Percentiles rank a stretch among this genome's conserved stretches.
These are phyloP conservation scores for Fusarium haematococcum DNA, from an alignment of 2,329 filamentous ascomycete genomes.

Conservation along the genomic window DNA sequence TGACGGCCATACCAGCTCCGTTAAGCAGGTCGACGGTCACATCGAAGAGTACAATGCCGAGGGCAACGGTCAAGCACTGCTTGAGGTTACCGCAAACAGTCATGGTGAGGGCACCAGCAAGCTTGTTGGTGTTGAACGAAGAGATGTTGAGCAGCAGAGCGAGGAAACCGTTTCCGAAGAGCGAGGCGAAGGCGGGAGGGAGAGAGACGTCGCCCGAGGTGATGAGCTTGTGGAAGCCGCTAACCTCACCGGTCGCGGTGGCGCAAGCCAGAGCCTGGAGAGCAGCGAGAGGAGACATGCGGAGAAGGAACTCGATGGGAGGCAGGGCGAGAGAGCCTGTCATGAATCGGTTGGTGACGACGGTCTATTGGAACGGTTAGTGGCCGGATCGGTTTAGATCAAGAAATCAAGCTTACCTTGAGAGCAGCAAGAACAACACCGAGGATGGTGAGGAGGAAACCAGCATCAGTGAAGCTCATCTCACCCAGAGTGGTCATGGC, in stretches of 20 bases:
- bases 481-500: conserved; percentile 71
- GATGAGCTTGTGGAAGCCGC: conserved; percentile 53
- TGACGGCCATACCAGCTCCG: conserved; percentile 67
- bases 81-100: conserved; percentile 70
- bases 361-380: conserved; percentile 56
- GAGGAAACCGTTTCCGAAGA: conserved; percentile 64
- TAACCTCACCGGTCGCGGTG: conserved; percentile 64
- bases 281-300: conserved; percentile 71
- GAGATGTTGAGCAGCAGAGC: conserved; percentile 68
- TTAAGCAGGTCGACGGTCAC: conserved; percentile 64
- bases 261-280: conserved; percentile 66
- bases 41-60: conserved; percentile 66
- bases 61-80: conserved; percentile 66
- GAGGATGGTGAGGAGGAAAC: conserved; percentile 66
- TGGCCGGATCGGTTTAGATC: background rate
- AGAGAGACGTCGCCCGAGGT: conserved; percentile 51
- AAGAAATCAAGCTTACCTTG: conserved; percentile 56
- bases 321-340: conserved; percentile 69
- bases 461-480: conserved; percentile 70
- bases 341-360: conserved; percentile 74
- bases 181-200: conserved; percentile 52
- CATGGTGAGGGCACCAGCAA: conserved; percentile 69
- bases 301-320: conserved; percentile 70
- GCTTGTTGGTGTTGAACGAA: conserved; percentile 69
- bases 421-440: conserved; percentile 66